Evolutionary conservation across 2,329 filamentous ascomycete genomes (phyloP).

Genomic region (Claviceps sorghi): DNA sequence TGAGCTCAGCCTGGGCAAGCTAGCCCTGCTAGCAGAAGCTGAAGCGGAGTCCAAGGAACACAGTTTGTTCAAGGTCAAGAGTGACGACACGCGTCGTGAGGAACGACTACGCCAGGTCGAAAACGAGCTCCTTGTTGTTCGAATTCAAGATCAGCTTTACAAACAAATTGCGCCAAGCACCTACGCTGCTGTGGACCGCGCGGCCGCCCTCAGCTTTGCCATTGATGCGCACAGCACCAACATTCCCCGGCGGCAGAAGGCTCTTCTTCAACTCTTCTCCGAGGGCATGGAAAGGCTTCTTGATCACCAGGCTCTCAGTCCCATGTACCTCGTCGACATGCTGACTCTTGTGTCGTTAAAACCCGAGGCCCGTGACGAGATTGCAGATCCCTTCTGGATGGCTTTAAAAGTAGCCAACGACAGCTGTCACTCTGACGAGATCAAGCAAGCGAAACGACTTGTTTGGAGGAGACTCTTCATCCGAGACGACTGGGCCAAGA

Average conservation of each 20-base stretch:
- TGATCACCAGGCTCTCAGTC: conserved; percentile 54
- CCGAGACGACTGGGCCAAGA: conserved; percentile 67
- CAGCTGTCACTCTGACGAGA: conserved; percentile 40
- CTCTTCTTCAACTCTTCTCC: conserved; percentile 57
- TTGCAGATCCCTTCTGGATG: conserved; percentile 56
- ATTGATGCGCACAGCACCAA: conserved; percentile 50
- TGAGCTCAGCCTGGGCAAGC: conserved; percentile 76
- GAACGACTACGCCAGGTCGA: conserved; percentile 40
- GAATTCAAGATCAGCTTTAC: conserved; percentile 68
- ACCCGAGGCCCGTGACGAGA: conserved; percentile 33
- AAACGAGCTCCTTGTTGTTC: conserved; percentile 51
- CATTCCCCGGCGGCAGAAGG: conserved; percentile 44
- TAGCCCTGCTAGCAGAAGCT: conserved; percentile 55
- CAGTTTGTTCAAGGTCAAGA: conserved; percentile 23
- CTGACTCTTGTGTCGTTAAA: conserved; percentile 56
- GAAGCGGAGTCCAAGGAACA: conserved; percentile 11
- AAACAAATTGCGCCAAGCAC: conserved; percentile 54
- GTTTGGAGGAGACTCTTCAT: conserved; percentile 84
- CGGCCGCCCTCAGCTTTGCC: conserved; percentile 62
- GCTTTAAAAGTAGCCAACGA: conserved; percentile 50
- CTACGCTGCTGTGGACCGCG: conserved; percentile 59
- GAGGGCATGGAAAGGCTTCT: conserved; percentile 56
- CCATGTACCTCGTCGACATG: conserved; percentile 53
- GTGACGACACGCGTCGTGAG: conserved; percentile 23
- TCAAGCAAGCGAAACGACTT: conserved; percentile 40